Conservation (phyloP, 2,329 filamentous ascomycete genomes). For the Xylariaceae sp. region DNA sequence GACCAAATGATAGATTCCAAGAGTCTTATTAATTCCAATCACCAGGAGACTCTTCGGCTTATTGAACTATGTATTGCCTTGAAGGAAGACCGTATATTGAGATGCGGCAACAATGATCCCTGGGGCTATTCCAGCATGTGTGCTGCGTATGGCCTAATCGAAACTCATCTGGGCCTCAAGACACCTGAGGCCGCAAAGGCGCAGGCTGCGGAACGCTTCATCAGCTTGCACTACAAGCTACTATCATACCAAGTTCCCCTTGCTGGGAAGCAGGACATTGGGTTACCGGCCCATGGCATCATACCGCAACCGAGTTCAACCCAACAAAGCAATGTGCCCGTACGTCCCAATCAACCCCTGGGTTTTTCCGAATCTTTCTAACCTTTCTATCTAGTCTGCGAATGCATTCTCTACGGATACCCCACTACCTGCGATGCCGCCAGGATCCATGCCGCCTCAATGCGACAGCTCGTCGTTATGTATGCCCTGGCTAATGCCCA, state of each 20-base stretch:
- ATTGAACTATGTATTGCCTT: constrained; percentile 56
- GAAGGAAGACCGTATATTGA: constrained; percentile 55
- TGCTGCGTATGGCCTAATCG: constrained; percentile 52
- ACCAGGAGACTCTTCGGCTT: constrained; percentile 54
- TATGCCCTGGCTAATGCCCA: constrained; percentile 33
- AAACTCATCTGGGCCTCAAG: constrained; percentile 55
- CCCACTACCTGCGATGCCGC: constrained; percentile 17
- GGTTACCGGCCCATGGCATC: constrained; percentile 17
- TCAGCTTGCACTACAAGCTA: constrained; percentile 53
- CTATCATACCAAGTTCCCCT: constrained; percentile 49
- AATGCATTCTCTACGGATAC: constrained; percentile 38
- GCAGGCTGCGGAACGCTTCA: constrained; percentile 53
- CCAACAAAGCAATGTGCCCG: constrained; percentile 18
- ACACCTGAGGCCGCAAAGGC: constrained; percentile 53
- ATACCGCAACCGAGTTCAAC: constrained; percentile 24
- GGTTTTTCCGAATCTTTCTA: constrained; percentile 18
- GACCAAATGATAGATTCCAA: constrained; percentile 41
- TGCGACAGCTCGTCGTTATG: constrained; percentile 28
- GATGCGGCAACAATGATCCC: constrained; percentile 59
- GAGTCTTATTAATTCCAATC: constrained; percentile 59
- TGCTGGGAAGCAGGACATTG: constrained; percentile 31
- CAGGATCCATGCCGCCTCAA: constrained; percentile 23
- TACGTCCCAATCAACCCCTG: constrained; percentile 2
- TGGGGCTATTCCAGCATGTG: constrained; percentile 62
- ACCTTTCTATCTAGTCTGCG: constrained; percentile 36